Evolutionary conservation across 2,329 filamentous ascomycete genomes (phyloP), one percentile per base, ranked within the genome.

Genomic region (Gyromitra esculenta): DNA sequence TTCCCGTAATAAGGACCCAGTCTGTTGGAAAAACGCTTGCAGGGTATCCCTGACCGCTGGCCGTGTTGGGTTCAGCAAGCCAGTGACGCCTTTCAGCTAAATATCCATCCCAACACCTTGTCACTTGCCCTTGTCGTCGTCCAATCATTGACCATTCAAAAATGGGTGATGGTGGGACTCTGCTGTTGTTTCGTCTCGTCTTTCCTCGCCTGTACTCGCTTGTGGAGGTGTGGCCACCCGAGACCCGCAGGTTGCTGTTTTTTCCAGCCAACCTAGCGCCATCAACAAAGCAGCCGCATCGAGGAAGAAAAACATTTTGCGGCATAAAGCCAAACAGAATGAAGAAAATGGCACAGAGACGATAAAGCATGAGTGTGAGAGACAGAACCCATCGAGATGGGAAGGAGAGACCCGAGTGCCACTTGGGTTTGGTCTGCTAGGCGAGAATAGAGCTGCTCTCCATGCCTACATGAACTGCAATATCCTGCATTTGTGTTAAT

Each of bases 21-120:
- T 75, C 75, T 74, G 75, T 77, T 77, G 75, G 75, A 77, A 74
- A 76, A 75, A 64, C 70, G 75, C 72, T 75, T 65, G 64, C 75
- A 69, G 65, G 75, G 70, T 54, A 77, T 73, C 75, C 70, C 66
- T 77, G 63, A 68, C 64, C 50, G 70, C 69, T 65, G 75, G 50
- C 74, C 63, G 71, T 73, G 72, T 75, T 75, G 72, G 72, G 64
- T 54, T 68, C 71, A 59, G 57, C 59, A 74, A 69, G 72, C 57
- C 74, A 69, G 70, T 73, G 62, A 68, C 64, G 54, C 63, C 73
- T 45, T 43, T 31, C 25, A 31, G 25, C 25, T 31, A 31, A 31
- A 4, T 31, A 64, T 31, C 50, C 50, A 21, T 18, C 63, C 31
- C 63, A 56, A 31, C 59, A 73, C 18, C 54, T 64, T 70, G 75